phyloP scores from a whole-genome alignment of 2,329 filamentous ascomycete genomes.

The Ascochyta clinopodiicola region DNA sequence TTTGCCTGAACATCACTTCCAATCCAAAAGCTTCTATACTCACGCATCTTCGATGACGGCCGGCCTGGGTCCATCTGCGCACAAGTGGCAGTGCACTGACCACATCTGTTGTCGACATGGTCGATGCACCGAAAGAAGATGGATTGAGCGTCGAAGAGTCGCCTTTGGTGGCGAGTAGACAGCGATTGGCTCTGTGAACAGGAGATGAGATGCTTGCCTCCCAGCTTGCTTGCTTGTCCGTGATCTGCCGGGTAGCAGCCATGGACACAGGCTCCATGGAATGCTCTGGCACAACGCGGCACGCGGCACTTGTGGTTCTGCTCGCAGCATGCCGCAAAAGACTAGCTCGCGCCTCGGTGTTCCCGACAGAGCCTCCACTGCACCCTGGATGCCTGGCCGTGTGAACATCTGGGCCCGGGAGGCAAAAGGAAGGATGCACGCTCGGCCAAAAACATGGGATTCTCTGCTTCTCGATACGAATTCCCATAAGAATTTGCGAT shows the following conservation, averaged over 20 bases:
- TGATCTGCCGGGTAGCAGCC: not conserved
- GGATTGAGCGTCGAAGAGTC: not conserved
- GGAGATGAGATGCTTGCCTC: slow-evolving; percentile 2
- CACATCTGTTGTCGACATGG: not conserved
- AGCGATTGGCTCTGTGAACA: not conserved
- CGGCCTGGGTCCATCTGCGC: not conserved
- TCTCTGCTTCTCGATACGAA: slow-evolving; percentile 11
- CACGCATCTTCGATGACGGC: not conserved
- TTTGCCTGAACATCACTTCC: not conserved
- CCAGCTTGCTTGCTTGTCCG: not conserved
- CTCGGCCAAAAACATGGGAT: slow-evolving; percentile 14
- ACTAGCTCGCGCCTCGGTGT: not conserved
- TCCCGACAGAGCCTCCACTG: slow-evolving; percentile 8
- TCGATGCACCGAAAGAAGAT: not conserved
- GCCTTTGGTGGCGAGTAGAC: not conserved
- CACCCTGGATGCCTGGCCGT: not conserved
- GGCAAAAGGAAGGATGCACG: no score
- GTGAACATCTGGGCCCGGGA: not conserved
- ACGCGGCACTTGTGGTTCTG: not conserved
- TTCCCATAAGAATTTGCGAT: slow-evolving; percentile 8
- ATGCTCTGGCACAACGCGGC: slow-evolving; percentile 1
- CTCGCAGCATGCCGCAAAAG: not conserved
- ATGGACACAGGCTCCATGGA: not conserved
- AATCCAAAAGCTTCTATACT: not conserved
- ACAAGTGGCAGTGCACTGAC: not conserved